phyloP scores from a whole-genome alignment of 495 filamentous ascomycete genomes.

The Annulohypoxylon maeteangense region DNA sequence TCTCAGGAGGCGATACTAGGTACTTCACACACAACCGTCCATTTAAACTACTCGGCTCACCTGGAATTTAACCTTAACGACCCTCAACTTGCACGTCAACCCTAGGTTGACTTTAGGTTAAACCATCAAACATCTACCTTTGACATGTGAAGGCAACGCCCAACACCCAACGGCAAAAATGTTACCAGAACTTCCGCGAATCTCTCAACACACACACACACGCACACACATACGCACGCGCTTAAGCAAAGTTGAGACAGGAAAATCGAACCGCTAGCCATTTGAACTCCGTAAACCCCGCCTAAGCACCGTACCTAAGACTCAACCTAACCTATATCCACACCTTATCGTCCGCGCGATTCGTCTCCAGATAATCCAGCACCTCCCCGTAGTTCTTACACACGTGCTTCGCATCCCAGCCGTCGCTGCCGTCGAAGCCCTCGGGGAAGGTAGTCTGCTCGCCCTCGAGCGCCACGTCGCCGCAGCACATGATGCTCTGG shows the following conservation, averaged over 20 bases:
- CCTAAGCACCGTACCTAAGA: not conserved
- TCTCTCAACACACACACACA: not conserved
- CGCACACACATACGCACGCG: not conserved
- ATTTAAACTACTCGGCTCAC: not conserved
- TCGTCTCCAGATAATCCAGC: conserved; percentile 50
- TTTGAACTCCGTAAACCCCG: not conserved
- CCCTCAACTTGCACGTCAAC: not conserved
- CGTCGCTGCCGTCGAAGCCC: conserved; percentile 54
- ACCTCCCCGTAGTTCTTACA: conserved; percentile 56
- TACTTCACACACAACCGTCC: not conserved
- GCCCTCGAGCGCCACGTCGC: conserved; percentile 58
- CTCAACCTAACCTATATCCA: conserved; percentile 49
- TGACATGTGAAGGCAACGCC: not conserved
- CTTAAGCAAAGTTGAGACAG: conserved; percentile 26
- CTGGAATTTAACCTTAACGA: not conserved
- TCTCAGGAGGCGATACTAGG: not conserved
- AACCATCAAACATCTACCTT: not conserved
- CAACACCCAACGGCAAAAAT: not conserved
- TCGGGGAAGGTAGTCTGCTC: conserved; percentile 56
- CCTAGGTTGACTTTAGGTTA: not conserved
- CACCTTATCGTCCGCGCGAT: conserved; percentile 52
- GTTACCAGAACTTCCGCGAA: not conserved
- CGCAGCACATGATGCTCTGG: conserved; percentile 60
- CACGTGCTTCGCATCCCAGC: conserved; percentile 61
- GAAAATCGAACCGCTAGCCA: not conserved